A percentile compares a stretch with the other conserved stretches of the same genome.
Conservation (phyloP, 805 yeast species). For the Starmera caribaea region DNA sequence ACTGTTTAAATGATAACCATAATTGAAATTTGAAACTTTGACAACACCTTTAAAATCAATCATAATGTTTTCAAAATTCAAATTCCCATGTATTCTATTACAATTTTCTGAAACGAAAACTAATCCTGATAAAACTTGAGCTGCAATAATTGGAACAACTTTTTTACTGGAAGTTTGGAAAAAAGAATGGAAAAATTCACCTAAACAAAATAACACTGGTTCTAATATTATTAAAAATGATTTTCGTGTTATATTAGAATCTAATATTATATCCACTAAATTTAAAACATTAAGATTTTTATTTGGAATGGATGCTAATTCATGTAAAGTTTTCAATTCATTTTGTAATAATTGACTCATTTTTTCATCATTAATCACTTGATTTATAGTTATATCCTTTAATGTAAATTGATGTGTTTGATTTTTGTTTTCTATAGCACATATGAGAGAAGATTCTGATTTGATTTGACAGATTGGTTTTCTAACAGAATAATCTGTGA, state of each 20-base stretch:
- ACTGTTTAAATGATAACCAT: background rate
- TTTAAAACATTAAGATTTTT: background rate
- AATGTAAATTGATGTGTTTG: background rate
- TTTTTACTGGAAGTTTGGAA: background rate
- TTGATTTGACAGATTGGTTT: background rate
- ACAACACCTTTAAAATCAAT: conserved; percentile 3
- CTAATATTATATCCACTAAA: background rate
- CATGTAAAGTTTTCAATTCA: background rate
- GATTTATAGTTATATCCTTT: background rate
- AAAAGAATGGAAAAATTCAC: conserved; percentile 1
- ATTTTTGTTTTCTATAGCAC: background rate
- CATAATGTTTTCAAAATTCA: conserved; percentile 4
- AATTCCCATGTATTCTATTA: conserved; percentile 7
- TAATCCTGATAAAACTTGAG: conserved; percentile 4
- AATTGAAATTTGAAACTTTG: conserved; percentile 7
- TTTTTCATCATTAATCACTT: background rate
- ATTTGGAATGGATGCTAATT: background rate
- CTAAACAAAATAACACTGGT: conserved; percentile 1
- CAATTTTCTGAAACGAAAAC: background rate
- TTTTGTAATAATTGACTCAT: background rate
- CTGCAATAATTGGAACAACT: background rate
- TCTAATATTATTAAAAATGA: conserved; percentile 2
- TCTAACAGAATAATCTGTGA: background rate
- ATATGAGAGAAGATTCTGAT: background rate
- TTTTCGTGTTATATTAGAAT: conserved; percentile 2